Percentiles rank a stretch among this genome's conserved stretches.
Evolutionary conservation across 2,329 filamentous ascomycete species (phyloP).

Genomic region (Diaporthe sp.): DNA sequence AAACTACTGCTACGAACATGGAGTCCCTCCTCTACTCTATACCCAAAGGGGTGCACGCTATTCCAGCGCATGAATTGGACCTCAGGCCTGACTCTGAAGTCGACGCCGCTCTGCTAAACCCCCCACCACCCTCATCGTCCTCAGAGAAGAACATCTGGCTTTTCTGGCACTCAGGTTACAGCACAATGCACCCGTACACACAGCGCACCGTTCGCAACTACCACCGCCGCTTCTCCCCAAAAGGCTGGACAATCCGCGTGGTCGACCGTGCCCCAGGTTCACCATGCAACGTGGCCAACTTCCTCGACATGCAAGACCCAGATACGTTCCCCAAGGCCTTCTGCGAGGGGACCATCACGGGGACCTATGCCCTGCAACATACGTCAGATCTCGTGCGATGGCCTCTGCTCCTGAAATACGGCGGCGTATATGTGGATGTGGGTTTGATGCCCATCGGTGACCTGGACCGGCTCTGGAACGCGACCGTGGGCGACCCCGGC

Average conservation of each 20-base stretch:
- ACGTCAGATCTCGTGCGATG: conserved; percentile 71
- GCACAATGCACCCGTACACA: conserved; percentile 64
- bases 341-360: conserved; percentile 60
- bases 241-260: conserved; percentile 68
- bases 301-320: conserved; percentile 60
- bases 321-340: conserved; percentile 64
- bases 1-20: conserved; percentile 41
- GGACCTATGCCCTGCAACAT: conserved; percentile 66
- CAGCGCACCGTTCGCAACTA: conserved; percentile 67
- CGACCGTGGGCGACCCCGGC: conserved; percentile 60
- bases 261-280: conserved; percentile 61
- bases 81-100: conserved; percentile 61
- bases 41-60: conserved; percentile 57
- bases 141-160: conserved; percentile 70
- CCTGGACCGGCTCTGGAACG: conserved; percentile 66
- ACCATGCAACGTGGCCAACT: conserved; percentile 62
- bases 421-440: conserved; percentile 71
- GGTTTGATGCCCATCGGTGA: conserved; percentile 71
- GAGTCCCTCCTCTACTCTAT: conserved; percentile 48
- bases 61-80: conserved; percentile 58
- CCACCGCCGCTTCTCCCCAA: conserved; percentile 64
- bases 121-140: conserved; percentile 50
- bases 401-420: conserved; percentile 68
- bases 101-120: conserved; percentile 58
- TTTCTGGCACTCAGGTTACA: conserved; percentile 69